phyloP scores from a whole-genome alignment of 108 stramenopile genomes.

The Cyclotella sp. region DNA sequence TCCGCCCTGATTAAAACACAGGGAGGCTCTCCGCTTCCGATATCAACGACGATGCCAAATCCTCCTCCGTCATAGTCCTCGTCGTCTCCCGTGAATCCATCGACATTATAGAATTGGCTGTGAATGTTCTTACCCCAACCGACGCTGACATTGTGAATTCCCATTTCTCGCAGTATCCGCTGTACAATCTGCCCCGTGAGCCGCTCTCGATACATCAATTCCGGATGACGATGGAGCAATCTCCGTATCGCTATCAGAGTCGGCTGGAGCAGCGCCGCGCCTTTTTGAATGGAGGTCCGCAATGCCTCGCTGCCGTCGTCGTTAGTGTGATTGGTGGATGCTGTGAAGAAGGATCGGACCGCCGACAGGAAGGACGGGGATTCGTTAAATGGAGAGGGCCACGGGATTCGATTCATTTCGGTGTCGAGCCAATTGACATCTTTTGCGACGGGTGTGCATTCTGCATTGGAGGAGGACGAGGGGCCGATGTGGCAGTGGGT shows the following conservation, averaged over 20 bases:
- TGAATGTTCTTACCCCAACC: conserved; percentile 82
- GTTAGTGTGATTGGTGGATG: not conserved
- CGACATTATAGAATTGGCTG: conserved; percentile 39
- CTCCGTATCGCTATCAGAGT: conserved; percentile 66
- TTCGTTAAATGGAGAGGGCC: not conserved
- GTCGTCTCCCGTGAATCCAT: not conserved
- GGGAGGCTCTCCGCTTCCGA: conserved; percentile 77
- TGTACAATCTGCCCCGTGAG: conserved; percentile 71
- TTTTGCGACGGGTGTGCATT: not conserved
- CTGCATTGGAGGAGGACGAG: not conserved
- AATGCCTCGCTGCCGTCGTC: conserved; percentile 10
- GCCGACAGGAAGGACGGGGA: not conserved
- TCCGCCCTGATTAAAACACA: conserved; percentile 89
- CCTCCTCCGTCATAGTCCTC: conserved; percentile 59
- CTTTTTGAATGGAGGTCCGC: conserved; percentile 37
- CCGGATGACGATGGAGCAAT: conserved; percentile 74
- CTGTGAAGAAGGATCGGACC: conserved; percentile 27
- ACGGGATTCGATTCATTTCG: conserved; percentile 33
- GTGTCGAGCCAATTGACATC: conserved; percentile 19
- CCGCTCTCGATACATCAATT: conserved; percentile 81
- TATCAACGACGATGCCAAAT: conserved; percentile 81
- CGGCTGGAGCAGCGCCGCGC: conserved; percentile 43
- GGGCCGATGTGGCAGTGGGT: not conserved
- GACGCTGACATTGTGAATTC: conserved; percentile 55
- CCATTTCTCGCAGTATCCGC: conserved; percentile 57